Percentiles rank a stretch among this genome's conserved stretches.
These are phyloP conservation scores for Podosphaera fusca DNA, from an alignment of 2,329 filamentous ascomycete species.

Conservation along the genomic window DNA sequence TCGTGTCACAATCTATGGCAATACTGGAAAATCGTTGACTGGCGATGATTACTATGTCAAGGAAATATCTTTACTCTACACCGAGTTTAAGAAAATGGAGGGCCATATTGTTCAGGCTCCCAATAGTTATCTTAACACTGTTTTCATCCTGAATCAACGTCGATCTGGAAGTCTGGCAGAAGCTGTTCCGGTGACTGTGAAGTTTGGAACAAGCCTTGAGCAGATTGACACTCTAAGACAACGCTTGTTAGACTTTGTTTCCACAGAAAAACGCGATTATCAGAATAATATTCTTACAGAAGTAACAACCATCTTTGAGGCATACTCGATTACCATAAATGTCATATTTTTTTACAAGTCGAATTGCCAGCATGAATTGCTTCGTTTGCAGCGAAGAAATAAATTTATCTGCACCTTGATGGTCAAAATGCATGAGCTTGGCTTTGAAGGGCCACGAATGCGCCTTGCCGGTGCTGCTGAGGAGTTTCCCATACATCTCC, in stretches of 20 bases:
- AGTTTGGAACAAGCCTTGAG: conserved; percentile 65
- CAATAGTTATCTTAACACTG: conserved; percentile 75
- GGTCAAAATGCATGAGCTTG: conserved; percentile 38
- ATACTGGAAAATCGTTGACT: conserved; percentile 51
- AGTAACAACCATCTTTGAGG: conserved; percentile 55
- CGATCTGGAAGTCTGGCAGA: conserved; percentile 76
- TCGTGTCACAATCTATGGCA: conserved; percentile 76
- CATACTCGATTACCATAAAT: conserved; percentile 70
- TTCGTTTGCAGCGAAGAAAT: conserved; percentile 76
- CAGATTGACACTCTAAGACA: conserved; percentile 65
- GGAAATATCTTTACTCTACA: conserved; percentile 78
- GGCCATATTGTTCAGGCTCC: conserved; percentile 89
- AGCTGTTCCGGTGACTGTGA: conserved; percentile 61
- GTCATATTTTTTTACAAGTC: conserved; percentile 95
- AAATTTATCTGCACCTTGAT: conserved; percentile 86
- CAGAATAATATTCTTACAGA: conserved; percentile 72
- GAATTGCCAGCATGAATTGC: conserved; percentile 84
- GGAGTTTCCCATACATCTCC: conserved; percentile 13
- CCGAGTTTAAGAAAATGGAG: conserved; percentile 97
- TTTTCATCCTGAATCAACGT: conserved; percentile 89
- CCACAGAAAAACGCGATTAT: conserved; percentile 71
- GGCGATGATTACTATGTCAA: conserved; percentile 95
- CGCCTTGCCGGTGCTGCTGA: conserved; percentile 13
- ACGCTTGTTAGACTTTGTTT: conserved; percentile 63
- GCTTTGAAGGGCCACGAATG: conserved; percentile 17